Percentiles rank a stretch among this genome's conserved stretches.
These are phyloP conservation scores for Heterobasidion occidentale DNA, from an alignment of 1,284 basidiomycete species.

Conservation along the genomic window DNA sequence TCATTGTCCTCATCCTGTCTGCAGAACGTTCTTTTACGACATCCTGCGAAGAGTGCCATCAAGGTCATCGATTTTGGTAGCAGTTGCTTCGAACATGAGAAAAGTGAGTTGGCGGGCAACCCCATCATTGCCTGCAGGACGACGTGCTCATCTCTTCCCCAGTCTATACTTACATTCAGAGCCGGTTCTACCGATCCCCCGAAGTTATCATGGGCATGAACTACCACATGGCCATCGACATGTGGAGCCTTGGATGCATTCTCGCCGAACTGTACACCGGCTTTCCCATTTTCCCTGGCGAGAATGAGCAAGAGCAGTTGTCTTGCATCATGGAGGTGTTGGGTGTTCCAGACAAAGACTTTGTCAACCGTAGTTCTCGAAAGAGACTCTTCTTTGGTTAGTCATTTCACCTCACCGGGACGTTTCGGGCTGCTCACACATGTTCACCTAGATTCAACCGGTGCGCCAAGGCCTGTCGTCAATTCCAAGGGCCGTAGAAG, in stretches of 20 bases:
- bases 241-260: constrained; percentile 98
- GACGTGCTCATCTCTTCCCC: constrained; percentile 2
- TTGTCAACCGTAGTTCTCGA: constrained; percentile 90
- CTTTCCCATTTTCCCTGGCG: constrained; percentile 98
- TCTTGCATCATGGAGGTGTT: constrained; percentile 99
- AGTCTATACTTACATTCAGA: constrained; percentile 98
- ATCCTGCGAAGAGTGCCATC: constrained; percentile 93
- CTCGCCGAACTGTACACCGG: constrained; percentile 98
- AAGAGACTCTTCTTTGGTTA: constrained; percentile 94
- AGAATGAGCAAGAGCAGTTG: constrained; percentile 97
- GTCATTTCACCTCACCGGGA: constrained; percentile 15
- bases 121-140: neutral
- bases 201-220: constrained; percentile 92
- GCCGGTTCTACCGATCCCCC: constrained; percentile 95
- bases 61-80: constrained; percentile 99
- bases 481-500: constrained; percentile 95
- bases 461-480: constrained; percentile 86
- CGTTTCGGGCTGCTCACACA: neutral
- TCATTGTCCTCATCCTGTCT: neutral
- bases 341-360: constrained; percentile 90
- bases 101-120: constrained; percentile 54
- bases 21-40: constrained; percentile 90
- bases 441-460: constrained; percentile 70
- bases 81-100: constrained; percentile 98
- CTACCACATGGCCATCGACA: constrained; percentile 93